These are phyloP conservation scores for Russula olivacea DNA, from an alignment of 768 basidiomycete genomes.

Conservation along the genomic window DNA sequence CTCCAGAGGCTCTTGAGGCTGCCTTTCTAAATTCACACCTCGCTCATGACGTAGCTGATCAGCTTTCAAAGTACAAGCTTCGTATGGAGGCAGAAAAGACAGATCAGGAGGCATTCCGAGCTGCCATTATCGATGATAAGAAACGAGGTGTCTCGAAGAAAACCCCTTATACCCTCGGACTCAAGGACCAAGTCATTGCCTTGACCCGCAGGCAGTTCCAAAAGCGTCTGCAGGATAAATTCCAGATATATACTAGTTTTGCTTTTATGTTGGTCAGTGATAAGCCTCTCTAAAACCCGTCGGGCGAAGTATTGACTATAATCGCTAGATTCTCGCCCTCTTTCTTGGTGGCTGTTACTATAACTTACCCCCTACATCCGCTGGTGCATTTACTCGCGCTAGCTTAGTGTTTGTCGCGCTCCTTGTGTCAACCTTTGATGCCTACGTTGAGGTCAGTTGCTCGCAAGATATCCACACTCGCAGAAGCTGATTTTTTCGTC, in stretches of 20 bases:
- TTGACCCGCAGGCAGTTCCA: conserved; percentile 71
- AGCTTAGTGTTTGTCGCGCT: conserved; percentile 71
- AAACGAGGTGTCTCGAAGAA: conserved; percentile 70
- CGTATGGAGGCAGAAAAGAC: conserved; percentile 52
- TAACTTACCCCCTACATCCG: conserved; percentile 64
- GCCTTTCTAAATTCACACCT: conserved; percentile 51
- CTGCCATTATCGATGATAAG: conserved; percentile 72
- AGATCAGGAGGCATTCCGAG: conserved; percentile 73
- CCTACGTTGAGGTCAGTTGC: conserved; percentile 56
- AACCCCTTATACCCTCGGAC: conserved; percentile 81
- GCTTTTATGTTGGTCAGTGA: conserved; percentile 53
- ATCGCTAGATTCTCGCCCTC: conserved; percentile 38
- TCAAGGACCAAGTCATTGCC: conserved; percentile 66
- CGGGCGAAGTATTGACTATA: background rate
- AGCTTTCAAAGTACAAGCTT: conserved; percentile 50
- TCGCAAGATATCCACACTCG: background rate
- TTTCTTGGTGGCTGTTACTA: conserved; percentile 72
- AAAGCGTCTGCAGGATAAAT: conserved; percentile 65
- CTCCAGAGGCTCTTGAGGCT: conserved; percentile 60
- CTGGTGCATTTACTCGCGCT: conserved; percentile 85
- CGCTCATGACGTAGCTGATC: conserved; percentile 39
- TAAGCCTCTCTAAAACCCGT: conserved; percentile 35
- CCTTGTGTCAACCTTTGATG: conserved; percentile 62
- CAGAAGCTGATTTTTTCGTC: conserved; percentile 34
- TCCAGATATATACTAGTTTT: conserved; percentile 70